Evolutionary conservation across 2,329 filamentous ascomycete genomes (phyloP).

Genomic region (Hypoxylon sp.): DNA sequence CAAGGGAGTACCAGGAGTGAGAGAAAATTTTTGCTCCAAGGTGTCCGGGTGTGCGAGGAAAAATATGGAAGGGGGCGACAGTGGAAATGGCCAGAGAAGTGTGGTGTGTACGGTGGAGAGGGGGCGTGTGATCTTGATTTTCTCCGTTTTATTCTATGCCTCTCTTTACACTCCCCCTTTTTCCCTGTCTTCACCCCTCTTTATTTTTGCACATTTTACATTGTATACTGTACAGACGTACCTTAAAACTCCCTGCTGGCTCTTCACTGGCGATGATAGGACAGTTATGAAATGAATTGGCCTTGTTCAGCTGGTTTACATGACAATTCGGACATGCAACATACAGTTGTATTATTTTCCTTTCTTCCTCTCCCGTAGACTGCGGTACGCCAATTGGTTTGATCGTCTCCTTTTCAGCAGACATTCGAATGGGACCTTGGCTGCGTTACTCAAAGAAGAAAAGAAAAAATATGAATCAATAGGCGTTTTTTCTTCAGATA

Average conservation of each 20-base stretch:
- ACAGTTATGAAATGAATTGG: constrained; percentile 15
- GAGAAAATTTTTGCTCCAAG: constrained; percentile 31
- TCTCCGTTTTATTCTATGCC: constrained; percentile 18
- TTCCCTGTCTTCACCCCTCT: constrained; percentile 14
- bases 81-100: constrained; percentile 16
- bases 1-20: constrained; percentile 1
- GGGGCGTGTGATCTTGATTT: constrained; percentile 31
- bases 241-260: constrained; percentile 27
- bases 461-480: constrained; percentile 1
- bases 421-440: constrained; percentile 8
- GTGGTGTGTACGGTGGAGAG: constrained; percentile 9
- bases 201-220: constrained; percentile 21
- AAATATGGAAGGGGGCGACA: constrained; percentile 30
- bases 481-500: constrained; percentile 22
- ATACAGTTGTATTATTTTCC: too few relatives aligned
- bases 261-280: constrained; percentile 1
- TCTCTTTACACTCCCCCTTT: constrained; percentile 26
- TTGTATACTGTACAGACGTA: neutral
- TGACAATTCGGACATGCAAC: neutral
- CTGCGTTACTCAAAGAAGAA: neutral
- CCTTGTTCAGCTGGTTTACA: neutral
- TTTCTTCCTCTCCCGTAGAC: neutral
- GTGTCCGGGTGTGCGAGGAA: constrained; percentile 32
- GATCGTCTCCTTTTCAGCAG: neutral
- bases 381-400: neutral